Evolutionary conservation across 495 filamentous ascomycete genomes (phyloP), one percentile per base, ranked within the genome.

Genomic region (Daldinia concentrica): DNA sequence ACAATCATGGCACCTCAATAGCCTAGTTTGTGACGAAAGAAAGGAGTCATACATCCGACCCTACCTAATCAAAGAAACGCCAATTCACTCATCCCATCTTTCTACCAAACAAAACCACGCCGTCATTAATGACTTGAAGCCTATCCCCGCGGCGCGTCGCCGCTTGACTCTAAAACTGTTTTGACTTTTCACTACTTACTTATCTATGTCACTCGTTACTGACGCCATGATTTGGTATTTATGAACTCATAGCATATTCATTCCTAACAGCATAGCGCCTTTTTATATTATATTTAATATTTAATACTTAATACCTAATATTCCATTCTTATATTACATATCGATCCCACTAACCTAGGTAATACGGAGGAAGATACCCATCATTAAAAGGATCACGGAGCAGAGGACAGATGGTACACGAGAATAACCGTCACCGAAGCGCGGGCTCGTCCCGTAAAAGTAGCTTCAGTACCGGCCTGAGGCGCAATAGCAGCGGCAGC

Each of bases 131-230:
- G 48, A 72, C 45, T 58, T 64, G 41, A 15, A 11, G 22, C 36
- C 22, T 57, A 26, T 41, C 39, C 24, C 52, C 52, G 8, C 43
- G 27, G 36, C 41, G 43, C 43, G 12, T 37, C n/a, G 48, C 52
- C 30, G 29, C 50, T 34, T 39, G 48, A 34, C 32, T 56, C 27
- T 45, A 58, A 59, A 62, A 51, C 19, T 45, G 41, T 55, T 72
- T 68, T 68, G 39, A 73, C 62, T 73, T 73, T 73, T 12, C 22
- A 54, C 58, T 69, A 65, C 34, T 37, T 32, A 27, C 4, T 19
- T 50, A 37, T 39, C 12, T n/a, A 45, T 48, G 19, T 24, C 58
- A 55, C 50, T 59, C 57, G 19, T 66, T 43, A 57, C 19, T 72
- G 61, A 64, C 61, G 61, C 54, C 62, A 68, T 58, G 30, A 54